Evolutionary conservation across 805 yeast genomes (phyloP), one percentile per base, ranked within the genome.

Genomic region (Hermanozyma aechmeae): DNA sequence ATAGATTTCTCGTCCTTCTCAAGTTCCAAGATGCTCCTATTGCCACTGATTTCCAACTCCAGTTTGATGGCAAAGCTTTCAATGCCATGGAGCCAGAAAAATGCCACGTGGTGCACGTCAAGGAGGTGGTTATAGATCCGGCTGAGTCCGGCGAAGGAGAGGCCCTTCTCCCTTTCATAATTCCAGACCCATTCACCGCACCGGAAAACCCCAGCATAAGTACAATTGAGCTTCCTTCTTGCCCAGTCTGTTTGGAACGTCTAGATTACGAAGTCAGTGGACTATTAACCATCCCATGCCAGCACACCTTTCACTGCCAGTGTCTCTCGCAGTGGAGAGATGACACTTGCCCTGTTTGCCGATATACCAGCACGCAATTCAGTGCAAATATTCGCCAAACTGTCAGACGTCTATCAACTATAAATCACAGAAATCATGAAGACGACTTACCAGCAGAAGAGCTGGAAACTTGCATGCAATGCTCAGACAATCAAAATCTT

Each of bases 161-260:
- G 15, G 26, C 50, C 3, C 26, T 59, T 15, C 67, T 81, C 17
- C 94, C 92, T 3, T 82, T 79, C 45, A 50, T 81, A 17, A 50
- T 80, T 32, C 71, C 68, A 23, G 93, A 82, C 45, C 89, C 93
- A 2, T 82, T 81, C 43, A 79, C 87, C 1, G 33, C 51, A 3
- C n/a, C 26, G 13, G 5, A 25, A 30, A 7, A 15, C 43, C 3
- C 24, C 33, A 6, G 23, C 17, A 3, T 25, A 31, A 3, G 26
- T 16, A 3, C 58, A 4, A 53, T 67, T 6, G 96, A 86, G 49
- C 61, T 86, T 17, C 95, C 96, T 1, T 81, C 92, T 1, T 86
- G 96, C 46, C 96, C 96, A 0, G 96, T 86, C 0, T 86, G 96
- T 47, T 58, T 86, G 12, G 96, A 86, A 43, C 61, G 93, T 35